Percentiles rank a stretch among this genome's conserved stretches.
phyloP scores from a whole-genome alignment of 805 yeast genomes.

The Debaryomyces castellii region DNA sequence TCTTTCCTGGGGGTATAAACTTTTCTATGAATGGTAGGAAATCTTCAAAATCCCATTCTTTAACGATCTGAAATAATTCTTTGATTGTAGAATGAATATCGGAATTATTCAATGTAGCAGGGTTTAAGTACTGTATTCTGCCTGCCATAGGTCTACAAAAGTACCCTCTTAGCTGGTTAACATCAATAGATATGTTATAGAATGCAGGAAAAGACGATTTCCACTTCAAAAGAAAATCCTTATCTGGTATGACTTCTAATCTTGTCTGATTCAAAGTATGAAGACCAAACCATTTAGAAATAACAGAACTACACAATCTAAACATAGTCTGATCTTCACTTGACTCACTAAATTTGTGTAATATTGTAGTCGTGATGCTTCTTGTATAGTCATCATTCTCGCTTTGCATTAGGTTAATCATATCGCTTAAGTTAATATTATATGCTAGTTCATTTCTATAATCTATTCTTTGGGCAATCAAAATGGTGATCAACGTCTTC shows the following conservation, averaged over 20 bases:
- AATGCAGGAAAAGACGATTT: constrained; percentile 62
- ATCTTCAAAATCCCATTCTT: constrained; percentile 41
- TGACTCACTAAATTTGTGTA: constrained; percentile 43
- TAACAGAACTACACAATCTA: constrained; percentile 39
- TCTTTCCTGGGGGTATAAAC: constrained; percentile 34
- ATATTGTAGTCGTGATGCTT: constrained; percentile 49
- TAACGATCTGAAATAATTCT: constrained; percentile 29
- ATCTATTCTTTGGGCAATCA: constrained; percentile 24
- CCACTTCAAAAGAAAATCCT: constrained; percentile 66
- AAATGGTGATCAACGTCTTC: constrained; percentile 22
- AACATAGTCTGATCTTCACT: constrained; percentile 20
- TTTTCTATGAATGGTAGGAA: constrained; percentile 32
- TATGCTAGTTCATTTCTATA: constrained; percentile 11
- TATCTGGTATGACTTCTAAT: constrained; percentile 24
- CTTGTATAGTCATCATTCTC: constrained; percentile 27
- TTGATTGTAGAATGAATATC: constrained; percentile 26
- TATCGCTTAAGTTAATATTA: constrained; percentile 11
- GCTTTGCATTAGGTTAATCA: constrained; percentile 20
- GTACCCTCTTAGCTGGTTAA: constrained; percentile 54
- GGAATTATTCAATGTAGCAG: constrained; percentile 46
- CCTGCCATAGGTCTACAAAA: constrained; percentile 48
- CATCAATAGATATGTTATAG: constrained; percentile 58
- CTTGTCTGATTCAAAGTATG: constrained; percentile 36
- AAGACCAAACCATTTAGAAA: constrained; percentile 66
- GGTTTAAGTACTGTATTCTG: constrained; percentile 54